A percentile compares a stretch with the other conserved stretches of the same genome.
These are phyloP conservation scores for Rutstroemia sp. DNA, from an alignment of 2,329 filamentous ascomycete genomes.

Conservation along the genomic window DNA sequence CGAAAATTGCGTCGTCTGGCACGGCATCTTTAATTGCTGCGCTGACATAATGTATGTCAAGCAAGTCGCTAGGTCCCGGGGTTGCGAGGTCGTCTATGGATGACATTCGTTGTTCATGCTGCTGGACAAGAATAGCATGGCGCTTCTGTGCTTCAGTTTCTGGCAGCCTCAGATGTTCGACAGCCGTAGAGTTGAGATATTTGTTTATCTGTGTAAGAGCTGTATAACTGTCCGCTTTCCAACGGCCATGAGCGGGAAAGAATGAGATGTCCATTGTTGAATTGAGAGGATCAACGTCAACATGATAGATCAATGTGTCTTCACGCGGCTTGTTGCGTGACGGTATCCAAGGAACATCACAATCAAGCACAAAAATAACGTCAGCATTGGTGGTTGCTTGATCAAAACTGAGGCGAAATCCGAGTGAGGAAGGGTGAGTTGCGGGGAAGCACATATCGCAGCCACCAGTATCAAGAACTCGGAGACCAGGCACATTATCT, in stretches of 20 bases:
- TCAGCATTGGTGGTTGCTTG: slow-evolving; percentile 67
- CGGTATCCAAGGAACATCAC: slow-evolving; percentile 84
- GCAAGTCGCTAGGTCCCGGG: neutral
- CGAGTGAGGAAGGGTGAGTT: slow-evolving; percentile 56
- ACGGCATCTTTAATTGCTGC: neutral
- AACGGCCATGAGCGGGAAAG: slow-evolving; percentile 54
- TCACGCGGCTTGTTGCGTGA: slow-evolving; percentile 41
- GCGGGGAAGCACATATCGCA: slow-evolving; percentile 73
- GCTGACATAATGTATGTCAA: neutral
- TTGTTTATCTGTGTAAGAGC: slow-evolving; percentile 61
- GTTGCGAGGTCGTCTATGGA: neutral
- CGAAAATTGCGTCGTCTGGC: neutral
- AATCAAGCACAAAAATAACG: slow-evolving; percentile 74
- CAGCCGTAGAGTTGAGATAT: slow-evolving; percentile 39
- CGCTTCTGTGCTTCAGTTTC: slow-evolving; percentile 13
- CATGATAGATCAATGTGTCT: slow-evolving; percentile 49
- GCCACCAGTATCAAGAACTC: slow-evolving; percentile 65
- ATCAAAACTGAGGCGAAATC: slow-evolving; percentile 66
- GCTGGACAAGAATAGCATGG: slow-evolving; percentile 10
- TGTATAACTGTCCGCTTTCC: slow-evolving; percentile 53
- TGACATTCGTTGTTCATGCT: neutral
- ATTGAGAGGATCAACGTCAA: slow-evolving; percentile 57
- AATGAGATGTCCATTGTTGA: slow-evolving; percentile 68
- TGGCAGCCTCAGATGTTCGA: slow-evolving; percentile 32
- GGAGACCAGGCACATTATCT: slow-evolving; percentile 54